Evolutionary conservation across 169 alveolate species (phyloP), one percentile per base, ranked within the genome.

Genomic region (Plasmodium adleri): DNA sequence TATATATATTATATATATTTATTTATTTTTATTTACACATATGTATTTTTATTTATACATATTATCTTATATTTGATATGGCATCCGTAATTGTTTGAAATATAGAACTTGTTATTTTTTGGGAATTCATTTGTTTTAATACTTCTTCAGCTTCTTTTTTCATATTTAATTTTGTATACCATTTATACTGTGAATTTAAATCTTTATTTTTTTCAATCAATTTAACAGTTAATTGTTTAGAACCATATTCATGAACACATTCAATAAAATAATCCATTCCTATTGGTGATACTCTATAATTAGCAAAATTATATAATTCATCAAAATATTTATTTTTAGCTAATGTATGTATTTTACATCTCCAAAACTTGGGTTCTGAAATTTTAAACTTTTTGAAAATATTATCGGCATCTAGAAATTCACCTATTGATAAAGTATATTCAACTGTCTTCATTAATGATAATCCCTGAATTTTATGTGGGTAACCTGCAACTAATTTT

Each of bases 261-360:
- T 54, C 88, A 47, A 92, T 63, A 52, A 92, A 92, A 49, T 91
- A 92, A 62, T 92, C 95, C 88, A 83, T 73, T 50, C 95, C 95
- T 43, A 92, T 75, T 45, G 95, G 95, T 32, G 95, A 88, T 12
- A 89, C 89, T 74, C 93, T 73, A 60, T 58, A 71, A 47, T 78
- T 50, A 28, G 95, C 95, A 68, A 88, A 88, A 50, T 80, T 88
- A 52, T 72, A 75, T 24, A 92, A 64, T 70, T 88, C 95, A 58
- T 92, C 95, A 76, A 92, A 88, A 63, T 88, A 66, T 49, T 78
- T 78, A 78, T 78, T 64, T 60, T 83, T 86, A 17, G 94, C 94
- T 71, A 83, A 49, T 43, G 94, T 86, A 60, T 90, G 64, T 67
- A 90, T 80, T 74, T 90, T 80, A 66, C 90, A 58, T 22, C 95